Base-by-base conservation (phyloP, 148 eudicot genomes). In the Drosera capensis region DNA sequence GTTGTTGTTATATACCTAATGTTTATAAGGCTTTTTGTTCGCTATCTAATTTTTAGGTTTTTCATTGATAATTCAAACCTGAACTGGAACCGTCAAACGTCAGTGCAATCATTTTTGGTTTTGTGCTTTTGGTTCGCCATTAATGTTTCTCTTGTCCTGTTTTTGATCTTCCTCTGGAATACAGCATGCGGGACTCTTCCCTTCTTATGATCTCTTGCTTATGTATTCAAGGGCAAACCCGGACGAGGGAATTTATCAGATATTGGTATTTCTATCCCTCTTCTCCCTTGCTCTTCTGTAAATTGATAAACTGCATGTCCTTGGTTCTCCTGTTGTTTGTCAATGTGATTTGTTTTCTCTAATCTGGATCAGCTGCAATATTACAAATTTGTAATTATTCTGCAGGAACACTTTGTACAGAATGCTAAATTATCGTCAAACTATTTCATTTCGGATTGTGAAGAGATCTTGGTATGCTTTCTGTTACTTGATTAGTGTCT, bases 151-250 rank as follows among this genome's bases (percentile, higher is more conserved):
- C 26, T 12, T 42, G 46, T 17, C 34, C 40, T 46, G 11, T 35
- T 28, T 8, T 39, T 20, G 45, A 15, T 45, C 51, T 48, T 54
- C 24, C 48, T 14, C 46, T 63, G 50, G 22, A 53, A 40, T 56
- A 58, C 95, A 90, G 95, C 49, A 46, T 53, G 99, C 99, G 51
- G 93, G 99, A 46, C 67, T 90, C 37, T 90, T 84, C 56, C 99
- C 99, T 25, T 75, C 64, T 39, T 90, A 54, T 65, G 99, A 90
- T 60, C 85, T 80, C 13, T 56, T 90, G 64, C 73, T 62, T 9
- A 67, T 90, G 95, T 81, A 69, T 55, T 90, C 99, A 13, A 80
- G 79, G 45, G 59, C 71, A 43, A 78, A 81, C 63, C 66, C 72
- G 24, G 51, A 50, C 44, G 49, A 37, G 51, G 71, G 88, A 38